A percentile compares a stretch with the other conserved stretches of the same genome.
Conservation (phyloP, 1,284 basidiomycete genomes). For the Pseudozyma sp. region DNA sequence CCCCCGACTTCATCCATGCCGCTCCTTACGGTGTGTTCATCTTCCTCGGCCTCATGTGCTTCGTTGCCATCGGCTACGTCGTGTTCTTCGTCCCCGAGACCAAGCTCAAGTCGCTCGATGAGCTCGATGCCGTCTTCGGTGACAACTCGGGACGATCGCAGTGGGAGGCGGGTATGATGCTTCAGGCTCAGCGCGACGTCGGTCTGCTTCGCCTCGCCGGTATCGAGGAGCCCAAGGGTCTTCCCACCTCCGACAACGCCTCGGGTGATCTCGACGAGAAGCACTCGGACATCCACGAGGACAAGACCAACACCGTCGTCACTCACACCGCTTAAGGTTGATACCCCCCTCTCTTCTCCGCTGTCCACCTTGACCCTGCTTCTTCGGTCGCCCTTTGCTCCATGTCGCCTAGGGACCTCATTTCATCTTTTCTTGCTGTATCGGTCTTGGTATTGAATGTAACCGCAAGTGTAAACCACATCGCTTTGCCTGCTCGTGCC, state of each 20-base stretch:
- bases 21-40: constrained; percentile 75
- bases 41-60: constrained; percentile 77
- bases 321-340: constrained; percentile 22
- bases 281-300: constrained; percentile 18
- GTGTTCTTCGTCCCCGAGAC: constrained; percentile 79
- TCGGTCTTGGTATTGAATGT: neutral
- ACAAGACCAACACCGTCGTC: constrained; percentile 12
- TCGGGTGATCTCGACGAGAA: constrained; percentile 44
- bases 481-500: neutral
- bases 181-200: constrained; percentile 50
- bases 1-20: constrained; percentile 42
- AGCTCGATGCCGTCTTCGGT: constrained; percentile 71
- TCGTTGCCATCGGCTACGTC: constrained; percentile 73
- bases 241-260: constrained; percentile 16
- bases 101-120: constrained; percentile 79
- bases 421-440: neutral
- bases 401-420: neutral
- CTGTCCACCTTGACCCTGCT: neutral
- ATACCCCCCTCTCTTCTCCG: constrained; percentile 9
- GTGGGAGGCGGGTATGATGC: constrained; percentile 47
- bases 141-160: constrained; percentile 51
- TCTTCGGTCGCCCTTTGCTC: too few relatives aligned
- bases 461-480: neutral
- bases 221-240: constrained; percentile 41
- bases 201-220: constrained; percentile 51